Percentiles rank a stretch among this genome's conserved stretches.
Conservation (phyloP, 257 asterid genomes). For the Penstemon barbatus region DNA sequence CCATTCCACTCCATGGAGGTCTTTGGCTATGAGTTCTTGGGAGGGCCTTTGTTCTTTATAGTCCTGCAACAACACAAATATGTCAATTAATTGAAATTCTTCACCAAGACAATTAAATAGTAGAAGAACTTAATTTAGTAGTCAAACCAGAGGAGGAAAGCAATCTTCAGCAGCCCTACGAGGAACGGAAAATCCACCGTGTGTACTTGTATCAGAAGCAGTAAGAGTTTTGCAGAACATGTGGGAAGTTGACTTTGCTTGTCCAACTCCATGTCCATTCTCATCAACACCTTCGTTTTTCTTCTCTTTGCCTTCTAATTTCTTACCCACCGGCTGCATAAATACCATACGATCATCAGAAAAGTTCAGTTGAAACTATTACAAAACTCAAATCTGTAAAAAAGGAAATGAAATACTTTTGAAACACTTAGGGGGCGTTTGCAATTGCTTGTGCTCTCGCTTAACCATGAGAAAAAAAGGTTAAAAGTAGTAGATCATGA, state of each 20-base stretch:
- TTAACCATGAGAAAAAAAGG: not conserved
- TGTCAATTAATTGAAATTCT: not conserved
- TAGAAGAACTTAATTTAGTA: conserved; percentile 9
- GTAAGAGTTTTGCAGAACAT: conserved; percentile 99
- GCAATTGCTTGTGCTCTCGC: too few relatives aligned
- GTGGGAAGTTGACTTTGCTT: conserved; percentile 75
- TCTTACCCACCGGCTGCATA: conserved; percentile 48
- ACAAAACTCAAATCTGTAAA: too few relatives aligned
- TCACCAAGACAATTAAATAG: conserved; percentile 1
- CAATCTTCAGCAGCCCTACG: conserved; percentile 99
- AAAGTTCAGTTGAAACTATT: not conserved
- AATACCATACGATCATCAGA: conserved; percentile 20
- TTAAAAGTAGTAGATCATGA: too few relatives aligned
- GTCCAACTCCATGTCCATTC: conserved; percentile 51
- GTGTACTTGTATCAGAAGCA: conserved; percentile 96
- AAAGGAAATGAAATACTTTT: too few relatives aligned
- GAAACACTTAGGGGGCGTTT: too few relatives aligned
- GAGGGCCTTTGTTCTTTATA: conserved; percentile 95
- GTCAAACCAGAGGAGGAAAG: conserved; percentile 90
- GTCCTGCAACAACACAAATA: conserved; percentile 45
- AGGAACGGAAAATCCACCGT: conserved; percentile 99
- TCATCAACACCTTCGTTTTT: conserved; percentile 52
- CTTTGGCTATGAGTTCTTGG: conserved; percentile 90
- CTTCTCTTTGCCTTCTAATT: conserved; percentile 59
- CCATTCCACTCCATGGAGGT: conserved; percentile 95